Base-by-base conservation (phyloP, 2,329 filamentous ascomycete species). In the Monilinia polystroma region DNA sequence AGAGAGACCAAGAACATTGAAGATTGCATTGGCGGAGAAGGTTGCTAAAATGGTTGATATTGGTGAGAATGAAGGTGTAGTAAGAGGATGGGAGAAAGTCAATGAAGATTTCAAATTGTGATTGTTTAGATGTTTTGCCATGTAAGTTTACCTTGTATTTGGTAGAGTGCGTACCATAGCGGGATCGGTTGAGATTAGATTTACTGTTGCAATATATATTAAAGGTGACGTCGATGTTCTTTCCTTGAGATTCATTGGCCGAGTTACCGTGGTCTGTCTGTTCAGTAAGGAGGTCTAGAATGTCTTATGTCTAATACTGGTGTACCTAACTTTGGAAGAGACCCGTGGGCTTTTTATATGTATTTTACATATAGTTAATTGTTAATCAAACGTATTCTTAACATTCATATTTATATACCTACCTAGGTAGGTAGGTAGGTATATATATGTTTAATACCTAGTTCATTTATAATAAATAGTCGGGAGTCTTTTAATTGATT, bases 1-100 rank as follows among this genome's bases (percentile, higher is more conserved):
- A 0, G 93, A 98, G 73, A 84, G 85, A 69, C 86, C 91, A 53
- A 82, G 85, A 59, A 83, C 83, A 16, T 78, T 90, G 72, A 98
- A 98, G 81, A 78, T 85, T 41, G 81, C 80, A 35, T 81, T 98
- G 23, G 88, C 90, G 2, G 90, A 92, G 73, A 85, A 83, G 63
- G 82, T 95, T 23, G 89, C 91, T 0, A 80, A 59, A 23, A 70
- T 71, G 57, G 63, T 55, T 32, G 62, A 58, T 47, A 55, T 32
- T 18, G 59, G 56, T 20, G 18, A 29, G 23, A 60, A 57, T 14
- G 45, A 45, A 18, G 66, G 32, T 3, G 62, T 64, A 3, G 64
- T 64, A n/a, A 45, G 60, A 45, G 74, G 73, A 6, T 71, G 72
- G 70, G 74, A 76, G 68, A 76, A 75, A 62, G 73, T 74, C 2